Evolutionary conservation across 2,329 filamentous ascomycete species (phyloP), one percentile per base, ranked within the genome.

Genomic region (Clathrospora elynae): DNA sequence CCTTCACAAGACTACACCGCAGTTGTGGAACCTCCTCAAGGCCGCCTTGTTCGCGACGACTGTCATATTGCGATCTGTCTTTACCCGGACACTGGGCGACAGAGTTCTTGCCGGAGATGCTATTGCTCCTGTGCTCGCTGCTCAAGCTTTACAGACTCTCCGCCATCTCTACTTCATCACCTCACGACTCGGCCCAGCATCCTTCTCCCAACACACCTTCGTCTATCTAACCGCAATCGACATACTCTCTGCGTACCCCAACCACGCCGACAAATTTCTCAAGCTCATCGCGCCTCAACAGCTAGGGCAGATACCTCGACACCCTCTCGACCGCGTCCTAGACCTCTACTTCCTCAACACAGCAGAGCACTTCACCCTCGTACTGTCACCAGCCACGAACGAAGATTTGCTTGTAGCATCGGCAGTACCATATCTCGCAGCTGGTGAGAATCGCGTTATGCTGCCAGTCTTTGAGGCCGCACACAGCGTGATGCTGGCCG

Each of bases 261-360:
- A 76, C 8, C 79, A 87, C 18, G 79, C 83, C 3, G 80, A 85
- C 47, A 75, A 79, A 13, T 88, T 95, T 57, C 72, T 95, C 16
- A 75, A 77, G 48, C 78, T 80, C 13, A 85, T 86, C 35, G 77
- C 79, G 43, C 82, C 82, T 5, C 68, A 70, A 28, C 73, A 79
- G 44, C 66, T 78, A 12, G 78, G 80, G 26, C 70, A 75, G 25
- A 82, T 87, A 20, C 81, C 86, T 0, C 71, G 73, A 5, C 80
- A 86, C 51, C 83, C 86, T 4, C 74, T 90, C 2, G 82, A 89
- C 55, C 79, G 87, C 43, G 85, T 81, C 12, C 74, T 92, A n/a
- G 87, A 93, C 63, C 79, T 95, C 11, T 96, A 89, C 73, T 95
- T 95, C 71, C 80, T 96, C 50, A 93, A 95, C 62, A 82, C 86